These are phyloP conservation scores for Ampelocalamus luodianensis DNA, from an alignment of 176 grass and related monocot genomes.

Conservation along the genomic window DNA sequence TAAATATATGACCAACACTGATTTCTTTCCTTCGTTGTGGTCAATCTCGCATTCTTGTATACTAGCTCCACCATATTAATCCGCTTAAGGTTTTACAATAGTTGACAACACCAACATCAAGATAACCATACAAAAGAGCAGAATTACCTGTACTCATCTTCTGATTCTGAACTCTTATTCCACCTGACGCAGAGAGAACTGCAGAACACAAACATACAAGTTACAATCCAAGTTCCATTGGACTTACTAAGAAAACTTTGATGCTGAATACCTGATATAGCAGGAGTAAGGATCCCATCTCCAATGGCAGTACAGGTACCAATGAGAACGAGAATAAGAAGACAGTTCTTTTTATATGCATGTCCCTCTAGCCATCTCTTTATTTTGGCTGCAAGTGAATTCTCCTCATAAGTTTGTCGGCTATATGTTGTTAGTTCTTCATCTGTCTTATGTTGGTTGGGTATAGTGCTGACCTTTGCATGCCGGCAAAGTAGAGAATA, in stretches of 20 bases:
- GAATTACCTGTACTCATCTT: slow-evolving; percentile 80
- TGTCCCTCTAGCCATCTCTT: too few relatives aligned
- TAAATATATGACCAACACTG: too few relatives aligned
- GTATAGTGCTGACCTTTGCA: slow-evolving; percentile 85
- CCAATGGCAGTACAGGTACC: slow-evolving; percentile 88
- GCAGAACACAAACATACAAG: slow-evolving; percentile 32
- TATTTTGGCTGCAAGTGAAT: slow-evolving; percentile 58
- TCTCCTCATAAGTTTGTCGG: slow-evolving; percentile 82
- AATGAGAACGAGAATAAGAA: slow-evolving; percentile 79
- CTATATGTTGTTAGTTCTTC: slow-evolving; percentile 88
- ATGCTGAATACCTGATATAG: slow-evolving; percentile 73
- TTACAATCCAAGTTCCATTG: slow-evolving; percentile 35
- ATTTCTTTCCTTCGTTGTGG: too few relatives aligned
- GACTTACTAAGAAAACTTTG: slow-evolving; percentile 15
- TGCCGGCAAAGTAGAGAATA: slow-evolving; percentile 93
- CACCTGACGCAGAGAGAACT: slow-evolving; percentile 93
- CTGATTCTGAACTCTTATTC: slow-evolving; percentile 78
- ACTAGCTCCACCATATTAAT: too few relatives aligned
- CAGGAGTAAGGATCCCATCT: slow-evolving; percentile 83
- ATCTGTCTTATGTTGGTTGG: slow-evolving; percentile 91
- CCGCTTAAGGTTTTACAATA: too few relatives aligned
- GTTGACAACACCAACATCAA: too few relatives aligned
- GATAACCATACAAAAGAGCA: too few relatives aligned
- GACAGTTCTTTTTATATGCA: slow-evolving; percentile 32
- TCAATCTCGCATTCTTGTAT: too few relatives aligned